phyloP scores from a whole-genome alignment of 306 rosid species.

The Parietaria judaica region DNA sequence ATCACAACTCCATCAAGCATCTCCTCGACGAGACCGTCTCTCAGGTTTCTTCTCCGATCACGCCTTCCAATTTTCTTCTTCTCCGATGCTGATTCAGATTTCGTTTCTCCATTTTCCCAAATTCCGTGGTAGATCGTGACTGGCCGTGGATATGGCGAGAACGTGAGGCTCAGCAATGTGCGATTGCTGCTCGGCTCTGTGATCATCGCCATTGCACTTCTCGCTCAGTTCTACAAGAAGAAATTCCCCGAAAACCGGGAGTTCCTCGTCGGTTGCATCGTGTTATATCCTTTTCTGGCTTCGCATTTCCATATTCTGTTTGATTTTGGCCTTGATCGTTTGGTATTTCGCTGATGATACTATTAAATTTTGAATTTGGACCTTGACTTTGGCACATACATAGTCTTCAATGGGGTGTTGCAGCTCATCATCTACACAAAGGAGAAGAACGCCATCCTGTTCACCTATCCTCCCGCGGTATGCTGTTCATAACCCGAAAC shows the following conservation, averaged over 20 bases:
- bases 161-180: slow-evolving; percentile 79
- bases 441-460: slow-evolving; percentile 90
- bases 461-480: slow-evolving; percentile 78
- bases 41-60: slow-evolving; percentile 41
- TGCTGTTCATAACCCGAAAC: slow-evolving; percentile 15
- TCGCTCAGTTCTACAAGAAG: slow-evolving; percentile 91
- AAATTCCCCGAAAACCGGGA: slow-evolving; percentile 85
- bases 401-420: slow-evolving; percentile 67
- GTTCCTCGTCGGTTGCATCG: slow-evolving; percentile 71
- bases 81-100: not conserved
- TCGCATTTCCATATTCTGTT: not conserved
- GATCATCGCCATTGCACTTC: slow-evolving; percentile 67
- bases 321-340: slow-evolving; percentile 6
- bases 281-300: slow-evolving; percentile 58
- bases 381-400: slow-evolving; percentile 75
- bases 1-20: slow-evolving; percentile 81
- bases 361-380: slow-evolving; percentile 14
- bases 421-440: slow-evolving; percentile 76
- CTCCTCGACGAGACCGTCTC: slow-evolving; percentile 78
- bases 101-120: too few species aligned
- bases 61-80: not conserved
- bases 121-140: slow-evolving; percentile 42
- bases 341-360: not conserved
- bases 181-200: slow-evolving; percentile 57
- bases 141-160: slow-evolving; percentile 69